Evolutionary conservation across 139 green algal species (phyloP).

Genomic region (Chlorella sp.): DNA sequence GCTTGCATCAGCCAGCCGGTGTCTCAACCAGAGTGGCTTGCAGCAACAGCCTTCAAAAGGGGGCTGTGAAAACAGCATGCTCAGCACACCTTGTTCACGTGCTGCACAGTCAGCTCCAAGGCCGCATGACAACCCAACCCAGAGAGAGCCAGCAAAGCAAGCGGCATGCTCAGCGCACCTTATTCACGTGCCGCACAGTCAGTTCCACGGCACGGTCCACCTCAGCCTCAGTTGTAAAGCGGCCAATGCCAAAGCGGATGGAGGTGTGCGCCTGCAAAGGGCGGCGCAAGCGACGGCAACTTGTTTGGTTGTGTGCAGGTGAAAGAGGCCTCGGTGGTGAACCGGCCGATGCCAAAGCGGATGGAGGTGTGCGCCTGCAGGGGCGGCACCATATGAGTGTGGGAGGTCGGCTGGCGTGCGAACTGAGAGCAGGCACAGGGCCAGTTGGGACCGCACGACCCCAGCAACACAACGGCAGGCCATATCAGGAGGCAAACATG

Average conservation of each 20-base stretch:
- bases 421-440: too few species aligned
- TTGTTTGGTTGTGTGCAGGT: too few species aligned
- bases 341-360: background rate
- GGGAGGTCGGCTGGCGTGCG: too few species aligned
- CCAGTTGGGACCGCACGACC: too few species aligned
- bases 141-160: too few species aligned
- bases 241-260: conserved; percentile 30
- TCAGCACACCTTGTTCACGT: background rate
- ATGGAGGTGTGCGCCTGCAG: background rate
- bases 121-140: background rate
- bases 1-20: background rate
- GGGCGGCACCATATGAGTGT: too few species aligned
- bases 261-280: conserved; percentile 22
- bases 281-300: background rate
- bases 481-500: background rate
- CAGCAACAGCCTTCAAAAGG: too few species aligned
- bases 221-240: conserved; percentile 95
- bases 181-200: conserved; percentile 92
- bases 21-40: too few species aligned
- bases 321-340: conserved; percentile 50
- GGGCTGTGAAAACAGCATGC: background rate
- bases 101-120: background rate
- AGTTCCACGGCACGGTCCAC: conserved; percentile 83
- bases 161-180: conserved; percentile 35
- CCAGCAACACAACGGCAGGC: background rate